These are phyloP conservation scores for Chlorella sorokiniana DNA, from an alignment of 139 green algal species.

Conservation along the genomic window DNA sequence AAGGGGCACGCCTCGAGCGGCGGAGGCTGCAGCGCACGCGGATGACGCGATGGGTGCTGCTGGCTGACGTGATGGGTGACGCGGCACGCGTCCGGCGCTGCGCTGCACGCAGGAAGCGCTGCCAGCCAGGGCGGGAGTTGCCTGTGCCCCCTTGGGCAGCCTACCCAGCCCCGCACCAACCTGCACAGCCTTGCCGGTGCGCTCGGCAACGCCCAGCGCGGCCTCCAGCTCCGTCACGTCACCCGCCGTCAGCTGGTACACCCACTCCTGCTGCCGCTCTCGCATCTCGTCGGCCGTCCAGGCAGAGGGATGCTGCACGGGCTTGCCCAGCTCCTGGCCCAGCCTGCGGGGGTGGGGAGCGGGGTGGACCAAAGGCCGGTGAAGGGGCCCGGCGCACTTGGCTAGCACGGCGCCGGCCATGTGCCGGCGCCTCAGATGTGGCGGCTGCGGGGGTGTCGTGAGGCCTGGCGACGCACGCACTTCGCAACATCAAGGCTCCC, in stretches of 20 bases:
- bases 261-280: conserved; percentile 25
- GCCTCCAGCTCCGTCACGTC: conserved; percentile 56
- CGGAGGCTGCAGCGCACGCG: too few species aligned
- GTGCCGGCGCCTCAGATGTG: neutral
- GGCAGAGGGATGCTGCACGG: neutral
- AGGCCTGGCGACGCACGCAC: neutral
- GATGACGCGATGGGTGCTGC: too few species aligned
- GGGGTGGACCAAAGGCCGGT: too few species aligned
- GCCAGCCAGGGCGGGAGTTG: neutral
- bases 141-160: neutral
- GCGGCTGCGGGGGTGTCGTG: neutral
- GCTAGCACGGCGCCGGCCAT: neutral
- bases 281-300: conserved; percentile 15
- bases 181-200: conserved; percentile 33
- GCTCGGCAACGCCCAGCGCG: conserved; percentile 15
- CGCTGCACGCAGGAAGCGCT: neutral
- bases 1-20: conserved; percentile 31
- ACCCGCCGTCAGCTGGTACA: conserved; percentile 28
- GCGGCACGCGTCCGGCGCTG: too few species aligned
- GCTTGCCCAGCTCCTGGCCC: conserved; percentile 25
- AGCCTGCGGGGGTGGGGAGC: neutral
- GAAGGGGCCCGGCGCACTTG: neutral
- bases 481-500: too few species aligned
- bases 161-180: conserved; percentile 24
- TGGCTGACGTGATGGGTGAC: too few species aligned